Base-by-base conservation (phyloP, 805 yeast genomes). In the Jamesozyma rosinii region DNA sequence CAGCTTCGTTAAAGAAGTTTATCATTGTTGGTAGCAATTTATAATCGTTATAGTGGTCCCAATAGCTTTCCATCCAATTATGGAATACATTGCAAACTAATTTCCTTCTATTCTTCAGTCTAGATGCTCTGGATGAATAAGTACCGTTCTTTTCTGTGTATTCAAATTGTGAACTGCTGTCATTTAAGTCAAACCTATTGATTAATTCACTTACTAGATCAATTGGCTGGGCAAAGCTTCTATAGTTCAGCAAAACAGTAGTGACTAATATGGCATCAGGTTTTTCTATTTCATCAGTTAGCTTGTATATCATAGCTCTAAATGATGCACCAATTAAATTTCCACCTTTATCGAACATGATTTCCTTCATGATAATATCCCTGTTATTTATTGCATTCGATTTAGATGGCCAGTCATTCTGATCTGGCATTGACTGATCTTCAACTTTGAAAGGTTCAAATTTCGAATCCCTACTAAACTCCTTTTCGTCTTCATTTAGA, bases 31-130 rank as follows among this genome's bases (percentile, higher is more conserved):
- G 77, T 37, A 88, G 64, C 33, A 80, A 66, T 21, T 61, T 64
- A 47, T 74, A 75, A 59, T 88, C 95, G 17, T 54, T 56, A 35
- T 72, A 69, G 38, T 74, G 76, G 49, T 79, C 76, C 96, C 96
- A 90, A 58, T 83, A 88, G 41, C 92, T 81, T 61, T 87, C 95
- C 61, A 90, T 65, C 98, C 98, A 90, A 30, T 76, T 67, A 58
- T 79, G 83, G 57, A 88, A 76, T 59, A 82, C 70, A 49, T 75
- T 76, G 50, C 81, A 77, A 33, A 87, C 78, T 38, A 82, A 63
- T 47, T 77, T 76, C 55, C 90, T 68, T 58, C 92, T 72, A 49
- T 72, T 79, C 53, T 74, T 77, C 33, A 76, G 49, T 49, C 71
- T 65, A 17, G 73, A 66, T 45, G 72, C 67, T 49, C 63, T 46